Conservation (phyloP, 768 basidiomycete species). For the Panaeolus cyanescens region DNA sequence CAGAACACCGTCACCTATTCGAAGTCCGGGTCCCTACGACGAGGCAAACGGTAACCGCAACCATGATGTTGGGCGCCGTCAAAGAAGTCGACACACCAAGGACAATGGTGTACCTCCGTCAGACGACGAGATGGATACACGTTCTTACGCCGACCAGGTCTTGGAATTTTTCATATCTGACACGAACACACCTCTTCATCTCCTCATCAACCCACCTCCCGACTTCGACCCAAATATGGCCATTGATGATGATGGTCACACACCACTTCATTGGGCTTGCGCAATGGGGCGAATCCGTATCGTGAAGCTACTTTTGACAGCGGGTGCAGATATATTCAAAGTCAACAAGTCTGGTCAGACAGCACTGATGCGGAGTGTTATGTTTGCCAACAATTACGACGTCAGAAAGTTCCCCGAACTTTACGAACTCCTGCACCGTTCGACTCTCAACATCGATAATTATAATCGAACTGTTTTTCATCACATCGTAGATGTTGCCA, state of each 20-base stretch:
- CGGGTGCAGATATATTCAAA: constrained; percentile 95
- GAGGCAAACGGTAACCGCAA: constrained; percentile 41
- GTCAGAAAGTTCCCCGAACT: constrained; percentile 98
- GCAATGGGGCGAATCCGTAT: constrained; percentile 98
- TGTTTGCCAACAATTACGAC: constrained; percentile 99
- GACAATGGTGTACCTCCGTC: constrained; percentile 48
- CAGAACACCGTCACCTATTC: constrained; percentile 90
- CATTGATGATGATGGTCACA: constrained; percentile 98
- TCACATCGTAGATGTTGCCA: constrained; percentile 95
- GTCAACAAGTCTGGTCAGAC: constrained; percentile 98
- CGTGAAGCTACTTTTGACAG: constrained; percentile 89
- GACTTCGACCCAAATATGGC: constrained; percentile 96
- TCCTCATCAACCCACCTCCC: constrained; percentile 84
- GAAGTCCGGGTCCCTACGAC: constrained; percentile 51
- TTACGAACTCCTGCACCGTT: constrained; percentile 95
- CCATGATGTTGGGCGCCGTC: constrained; percentile 41
- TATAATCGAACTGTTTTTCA: constrained; percentile 98
- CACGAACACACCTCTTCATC: constrained; percentile 84
- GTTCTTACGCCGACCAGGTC: constrained; percentile 92
- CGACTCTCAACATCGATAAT: constrained; percentile 98
- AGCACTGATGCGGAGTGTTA: constrained; percentile 96
- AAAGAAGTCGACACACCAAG: constrained; percentile 46
- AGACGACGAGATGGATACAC: constrained; percentile 56
- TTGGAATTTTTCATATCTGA: constrained; percentile 99
- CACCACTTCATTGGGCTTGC: constrained; percentile 96